These are phyloP conservation scores for Pseudogymnoascus sp. DNA, from an alignment of 2,329 filamentous ascomycete genomes.

Conservation along the genomic window DNA sequence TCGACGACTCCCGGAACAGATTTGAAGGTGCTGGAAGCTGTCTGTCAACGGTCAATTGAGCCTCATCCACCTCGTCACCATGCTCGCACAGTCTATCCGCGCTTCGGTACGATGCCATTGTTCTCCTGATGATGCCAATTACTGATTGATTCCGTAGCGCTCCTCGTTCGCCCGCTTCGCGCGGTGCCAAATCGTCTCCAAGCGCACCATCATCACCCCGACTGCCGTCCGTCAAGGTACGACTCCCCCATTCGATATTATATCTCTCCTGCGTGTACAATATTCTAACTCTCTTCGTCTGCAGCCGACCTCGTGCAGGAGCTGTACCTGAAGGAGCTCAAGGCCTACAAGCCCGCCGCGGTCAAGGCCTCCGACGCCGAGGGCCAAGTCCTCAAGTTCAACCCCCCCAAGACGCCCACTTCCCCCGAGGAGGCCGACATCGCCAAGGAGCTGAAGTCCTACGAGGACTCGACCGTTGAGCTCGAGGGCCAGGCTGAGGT, in stretches of 20 bases:
- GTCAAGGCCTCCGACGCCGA: constrained; percentile 82
- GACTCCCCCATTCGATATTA: constrained; percentile 10
- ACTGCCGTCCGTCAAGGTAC: constrained; percentile 29
- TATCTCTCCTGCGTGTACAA: background rate
- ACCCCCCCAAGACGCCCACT: constrained; percentile 66
- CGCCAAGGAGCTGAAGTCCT: constrained; percentile 82
- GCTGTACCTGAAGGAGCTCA: constrained; percentile 92
- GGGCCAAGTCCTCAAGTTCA: constrained; percentile 85
- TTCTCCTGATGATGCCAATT: constrained; percentile 12
- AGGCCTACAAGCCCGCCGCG: constrained; percentile 80
- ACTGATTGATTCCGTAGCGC: constrained; percentile 25
- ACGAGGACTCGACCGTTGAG: constrained; percentile 90
- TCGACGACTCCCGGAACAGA: constrained; percentile 10
- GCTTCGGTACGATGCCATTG: constrained; percentile 26
- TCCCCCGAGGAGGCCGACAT: constrained; percentile 94
- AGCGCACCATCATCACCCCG: constrained; percentile 29
- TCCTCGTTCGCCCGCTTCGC: constrained; percentile 29
- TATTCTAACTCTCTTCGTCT: background rate
- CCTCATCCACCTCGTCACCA: constrained; percentile 23
- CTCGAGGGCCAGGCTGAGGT: constrained; percentile 74
- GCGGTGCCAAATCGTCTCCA: constrained; percentile 25
- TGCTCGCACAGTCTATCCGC: constrained; percentile 30
- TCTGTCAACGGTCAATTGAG: constrained; percentile 24
- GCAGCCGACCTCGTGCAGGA: constrained; percentile 95
- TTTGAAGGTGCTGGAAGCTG: constrained; percentile 10